phyloP scores from a whole-genome alignment of 1,284 basidiomycete species.

The Malassezia japonica region DNA sequence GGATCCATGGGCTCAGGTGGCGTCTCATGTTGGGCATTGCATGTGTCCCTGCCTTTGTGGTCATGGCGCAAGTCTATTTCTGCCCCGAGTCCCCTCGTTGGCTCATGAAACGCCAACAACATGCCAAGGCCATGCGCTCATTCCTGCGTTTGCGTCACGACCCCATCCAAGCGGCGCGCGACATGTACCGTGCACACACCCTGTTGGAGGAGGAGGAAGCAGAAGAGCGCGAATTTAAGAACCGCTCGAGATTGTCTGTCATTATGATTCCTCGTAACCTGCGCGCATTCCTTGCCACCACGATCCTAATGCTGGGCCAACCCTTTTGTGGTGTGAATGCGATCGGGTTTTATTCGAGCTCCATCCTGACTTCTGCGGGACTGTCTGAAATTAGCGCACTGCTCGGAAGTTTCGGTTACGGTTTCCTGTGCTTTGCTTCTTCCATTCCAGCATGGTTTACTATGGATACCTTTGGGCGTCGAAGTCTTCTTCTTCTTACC shows the following conservation, averaged over 20 bases:
- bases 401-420: slow-evolving; percentile 37
- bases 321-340: slow-evolving; percentile 29
- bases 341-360: slow-evolving; percentile 26
- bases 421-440: slow-evolving; percentile 36
- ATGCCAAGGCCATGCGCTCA: slow-evolving; percentile 57
- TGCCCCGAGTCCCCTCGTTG: slow-evolving; percentile 36
- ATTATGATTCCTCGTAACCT: slow-evolving; percentile 49
- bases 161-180: slow-evolving; percentile 63
- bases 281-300: slow-evolving; percentile 56
- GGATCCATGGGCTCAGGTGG: slow-evolving; percentile 16
- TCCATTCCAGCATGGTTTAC: slow-evolving; percentile 36
- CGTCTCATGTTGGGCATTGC: slow-evolving; percentile 22
- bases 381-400: slow-evolving; percentile 18
- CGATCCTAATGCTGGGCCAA: slow-evolving; percentile 30
- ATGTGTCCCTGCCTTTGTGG: slow-evolving; percentile 8
- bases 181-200: slow-evolving; percentile 56
- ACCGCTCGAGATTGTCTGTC: slow-evolving; percentile 58
- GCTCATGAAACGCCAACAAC: slow-evolving; percentile 22
- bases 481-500: slow-evolving; percentile 30
- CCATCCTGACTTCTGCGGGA: slow-evolving; percentile 11
- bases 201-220: slow-evolving; percentile 54
- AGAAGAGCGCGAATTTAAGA: slow-evolving; percentile 51
- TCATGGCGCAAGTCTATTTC: slow-evolving; percentile 22
- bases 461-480: slow-evolving; percentile 38
- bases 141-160: slow-evolving; percentile 59